Base-by-base conservation (phyloP, 768 basidiomycete species). In the Russula abietina region DNA sequence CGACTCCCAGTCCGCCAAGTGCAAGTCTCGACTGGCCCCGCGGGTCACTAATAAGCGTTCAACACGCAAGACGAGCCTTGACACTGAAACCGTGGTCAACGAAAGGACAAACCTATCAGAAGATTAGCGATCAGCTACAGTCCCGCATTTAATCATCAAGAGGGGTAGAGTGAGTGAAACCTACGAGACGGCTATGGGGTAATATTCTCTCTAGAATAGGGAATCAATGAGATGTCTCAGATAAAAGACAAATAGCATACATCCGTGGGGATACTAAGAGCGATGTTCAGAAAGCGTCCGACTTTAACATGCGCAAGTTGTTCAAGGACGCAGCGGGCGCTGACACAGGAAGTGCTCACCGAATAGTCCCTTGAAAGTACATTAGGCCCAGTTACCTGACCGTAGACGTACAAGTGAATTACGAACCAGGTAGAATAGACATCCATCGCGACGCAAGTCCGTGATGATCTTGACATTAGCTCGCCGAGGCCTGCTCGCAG, bases 381-480 rank as follows among this genome's bases (percentile, higher is more conserved):
- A 19, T 43, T 60, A 38, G 32, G 22, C 48, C 2, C 38, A 50
- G 24, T 26, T 22, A 12, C n/a, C 22, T 1, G 16, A 26, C 6
- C 17, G 2, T n/a, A 28, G 32, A 45, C 16, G 53, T 22, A 22
- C n/a, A 1, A 30, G 33, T 11, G n/a, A 4, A 10, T 14, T 36
- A 65, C 71, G 24, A 61, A 77, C 77, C 49, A 74, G 36, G 62
- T 77, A 78, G 62, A 73, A 78, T 2, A 69, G 55, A 17, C 75
- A 66, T 24, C 77, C 77, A 66, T 78, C 77, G 2, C 72, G 64
- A 46, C 72, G 70, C 10, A 78, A 71, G 14, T 74, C 73, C 33
- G 69, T 70, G 53, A 70, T 70, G 32, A 78, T 65, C 7, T 70
- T 73, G 32, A 73, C 64, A 52, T 74, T 64, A 24, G 70, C 68